Evolutionary conservation across 768 basidiomycete species (phyloP), one percentile per base, ranked within the genome.

Genomic region (Leccinum imitatum): DNA sequence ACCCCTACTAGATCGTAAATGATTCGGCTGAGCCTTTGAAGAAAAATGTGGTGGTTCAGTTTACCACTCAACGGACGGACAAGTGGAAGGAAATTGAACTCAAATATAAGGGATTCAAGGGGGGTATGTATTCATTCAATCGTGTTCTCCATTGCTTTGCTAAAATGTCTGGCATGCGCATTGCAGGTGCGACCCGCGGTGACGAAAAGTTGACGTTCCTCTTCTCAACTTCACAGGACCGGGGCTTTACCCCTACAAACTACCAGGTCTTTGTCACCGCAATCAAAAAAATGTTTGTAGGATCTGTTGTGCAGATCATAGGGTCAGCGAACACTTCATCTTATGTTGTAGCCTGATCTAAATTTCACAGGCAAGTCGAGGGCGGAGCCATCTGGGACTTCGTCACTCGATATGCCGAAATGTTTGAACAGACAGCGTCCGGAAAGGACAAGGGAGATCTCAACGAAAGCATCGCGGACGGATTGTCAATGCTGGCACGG

Each of bases 1-100:
- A 58, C 53, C 3, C 19, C 53, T 31, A n/a, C 27, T 35, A 74
- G 73, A 48, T 73, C 25, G 73, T 74, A 41, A 63, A 64, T n/a
- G 59, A 73, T 27, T 3, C 1, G 0, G n/a, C 25, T 0, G 3
- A 4, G 9, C 46, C 56, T 33, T 53, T 74, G 57, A 61, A 21
- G 50, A 50, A 57, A 9, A 56, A 67, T 50, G 48, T 68, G 7
- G 61, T 75, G 19, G 50, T 75, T 33, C 65, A 63, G 48, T 68
- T 75, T 30, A 19, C 0, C 4, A 57, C 66, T 23, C 46, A 10
- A 6, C 2, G 15, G n/a, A 59, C 54, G 23, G 5, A 17, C 6
- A 17, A 41, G 7, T 68, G 69, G 61, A 57, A 59, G 8, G 48
- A 3, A 15, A 13, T 9, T 25, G 62, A 69, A n/a, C 27, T 19